Evolutionary conservation across 2,329 filamentous ascomycete genomes (phyloP).

Genomic region (Elsinoe arachidis): DNA sequence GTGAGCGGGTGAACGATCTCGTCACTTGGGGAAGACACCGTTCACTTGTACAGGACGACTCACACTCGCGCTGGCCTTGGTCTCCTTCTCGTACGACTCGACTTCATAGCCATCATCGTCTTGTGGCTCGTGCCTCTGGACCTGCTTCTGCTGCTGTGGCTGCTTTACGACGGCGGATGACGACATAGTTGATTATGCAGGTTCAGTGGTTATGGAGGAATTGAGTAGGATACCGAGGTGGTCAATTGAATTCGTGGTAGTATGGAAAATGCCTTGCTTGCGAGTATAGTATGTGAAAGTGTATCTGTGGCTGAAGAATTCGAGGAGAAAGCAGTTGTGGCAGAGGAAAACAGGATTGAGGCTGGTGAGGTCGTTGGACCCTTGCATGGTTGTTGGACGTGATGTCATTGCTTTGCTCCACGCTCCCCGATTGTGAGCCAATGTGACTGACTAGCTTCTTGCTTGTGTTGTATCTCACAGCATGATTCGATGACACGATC

Average conservation of each 20-base stretch:
- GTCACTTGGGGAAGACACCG: background rate
- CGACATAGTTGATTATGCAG: constrained; percentile 13
- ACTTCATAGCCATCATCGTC: constrained; percentile 18
- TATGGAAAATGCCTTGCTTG: background rate
- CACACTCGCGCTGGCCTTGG: constrained; percentile 28
- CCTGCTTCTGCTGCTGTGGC: constrained; percentile 12
- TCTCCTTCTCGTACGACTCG: constrained; percentile 19
- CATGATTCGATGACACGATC: no score
- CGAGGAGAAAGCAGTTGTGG: background rate
- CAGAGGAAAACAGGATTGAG: constrained; percentile 4
- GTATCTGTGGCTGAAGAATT: background rate
- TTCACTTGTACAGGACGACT: constrained; percentile 11
- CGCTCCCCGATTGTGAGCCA: no score
- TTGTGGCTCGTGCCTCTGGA: constrained; percentile 6
- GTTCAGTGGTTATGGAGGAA: background rate
- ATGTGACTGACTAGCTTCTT: no score
- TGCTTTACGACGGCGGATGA: constrained; percentile 17
- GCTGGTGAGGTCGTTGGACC: background rate
- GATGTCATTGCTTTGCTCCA: background rate
- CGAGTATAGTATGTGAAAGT: background rate
- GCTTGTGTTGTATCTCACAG: no score
- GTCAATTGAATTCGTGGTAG: background rate
- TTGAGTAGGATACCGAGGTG: background rate
- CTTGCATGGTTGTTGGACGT: background rate
- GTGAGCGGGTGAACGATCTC: no score